Base-by-base conservation (phyloP, 2,329 filamentous ascomycete species). In the Fusarium foetens region DNA sequence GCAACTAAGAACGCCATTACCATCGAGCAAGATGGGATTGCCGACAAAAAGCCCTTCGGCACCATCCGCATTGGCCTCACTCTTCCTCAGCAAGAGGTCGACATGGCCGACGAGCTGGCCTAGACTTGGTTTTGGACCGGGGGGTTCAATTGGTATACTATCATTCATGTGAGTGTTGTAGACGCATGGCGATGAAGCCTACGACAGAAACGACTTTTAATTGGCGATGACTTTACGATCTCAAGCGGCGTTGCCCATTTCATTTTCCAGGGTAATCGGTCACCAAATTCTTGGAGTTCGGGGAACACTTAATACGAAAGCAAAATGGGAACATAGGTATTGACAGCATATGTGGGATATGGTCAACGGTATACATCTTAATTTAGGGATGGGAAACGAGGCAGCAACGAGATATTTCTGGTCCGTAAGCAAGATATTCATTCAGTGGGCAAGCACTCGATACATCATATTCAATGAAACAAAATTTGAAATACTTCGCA, bases 1-100 rank as follows among this genome's bases (percentile, higher is more conserved):
- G 91, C 89, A 10, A 94, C 90, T 5, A 93, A 91, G 80, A 86
- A 86, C 4, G 80, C 88, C 61, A 82, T 95, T 48, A 79, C 82
- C 23, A 89, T 95, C 9, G 81, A 87, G 68, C 94, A 97, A 80
- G 83, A 86, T 6, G 80, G 80, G 33, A 77, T 79, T 29, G 71
- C 75, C 10, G 63, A 80, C 11, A 74, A 77, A 12, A 58, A 79
- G 55, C 80, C 84, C 5, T 88, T 87, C 73, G 87, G 86, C 2
- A 72, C 72, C 1, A 87, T 89, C 66, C 82, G 79, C 57, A 73
- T 88, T 31, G 86, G 86, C 6, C 68, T 86, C 21, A 72, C 79
- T 38, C 46, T 77, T 41, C 63, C 33, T 33, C 45, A 65, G 25
- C 38, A 68, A 36, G 68, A 69, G 33, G 45, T 66, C 33, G 63